phyloP scores from a whole-genome alignment of 202 grass and related monocot genomes.

The Saccharum hybrid region DNA sequence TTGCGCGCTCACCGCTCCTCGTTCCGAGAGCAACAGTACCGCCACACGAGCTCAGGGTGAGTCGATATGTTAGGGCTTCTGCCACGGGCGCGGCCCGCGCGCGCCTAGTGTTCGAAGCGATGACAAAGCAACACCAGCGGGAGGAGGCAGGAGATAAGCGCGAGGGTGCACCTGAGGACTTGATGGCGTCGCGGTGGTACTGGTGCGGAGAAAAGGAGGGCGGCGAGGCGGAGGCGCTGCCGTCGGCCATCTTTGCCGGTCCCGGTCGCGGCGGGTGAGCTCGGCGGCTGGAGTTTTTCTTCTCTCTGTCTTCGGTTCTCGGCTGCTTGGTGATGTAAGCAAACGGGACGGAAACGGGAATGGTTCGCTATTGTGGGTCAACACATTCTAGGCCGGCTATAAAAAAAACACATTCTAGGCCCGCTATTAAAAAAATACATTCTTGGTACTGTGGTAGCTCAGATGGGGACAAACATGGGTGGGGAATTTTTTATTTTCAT shows the following conservation, averaged over 20 bases:
- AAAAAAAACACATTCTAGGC: not conserved
- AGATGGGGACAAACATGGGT: not conserved
- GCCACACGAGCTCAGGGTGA: not conserved
- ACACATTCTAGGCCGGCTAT: not conserved
- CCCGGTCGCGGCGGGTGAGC: conserved; percentile 37
- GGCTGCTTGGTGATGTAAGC: conserved; percentile 1
- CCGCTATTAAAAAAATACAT: not conserved
- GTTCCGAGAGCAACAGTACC: not conserved
- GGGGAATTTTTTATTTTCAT: not conserved
- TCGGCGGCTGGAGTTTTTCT: conserved; percentile 37
- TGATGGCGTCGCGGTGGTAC: conserved; percentile 67
- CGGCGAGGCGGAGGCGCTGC: conserved; percentile 46
- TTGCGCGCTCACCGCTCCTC: not conserved
- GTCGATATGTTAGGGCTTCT: not conserved
- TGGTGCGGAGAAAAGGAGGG: conserved; percentile 38
- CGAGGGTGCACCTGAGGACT: conserved; percentile 67
- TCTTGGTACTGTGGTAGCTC: not conserved
- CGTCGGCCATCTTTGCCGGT: conserved; percentile 67
- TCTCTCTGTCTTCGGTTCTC: not conserved
- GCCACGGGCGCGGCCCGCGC: not conserved
- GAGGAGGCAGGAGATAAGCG: conserved; percentile 17
- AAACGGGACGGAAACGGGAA: not conserved
- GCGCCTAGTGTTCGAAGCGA: conserved; percentile 32
- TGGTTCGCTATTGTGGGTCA: not conserved
- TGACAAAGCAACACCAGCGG: conserved; percentile 13